Percentiles rank a stretch among this genome's conserved stretches.
These are phyloP conservation scores for Orbilia quercus DNA, from an alignment of 2,329 filamentous ascomycete genomes.

Conservation along the genomic window DNA sequence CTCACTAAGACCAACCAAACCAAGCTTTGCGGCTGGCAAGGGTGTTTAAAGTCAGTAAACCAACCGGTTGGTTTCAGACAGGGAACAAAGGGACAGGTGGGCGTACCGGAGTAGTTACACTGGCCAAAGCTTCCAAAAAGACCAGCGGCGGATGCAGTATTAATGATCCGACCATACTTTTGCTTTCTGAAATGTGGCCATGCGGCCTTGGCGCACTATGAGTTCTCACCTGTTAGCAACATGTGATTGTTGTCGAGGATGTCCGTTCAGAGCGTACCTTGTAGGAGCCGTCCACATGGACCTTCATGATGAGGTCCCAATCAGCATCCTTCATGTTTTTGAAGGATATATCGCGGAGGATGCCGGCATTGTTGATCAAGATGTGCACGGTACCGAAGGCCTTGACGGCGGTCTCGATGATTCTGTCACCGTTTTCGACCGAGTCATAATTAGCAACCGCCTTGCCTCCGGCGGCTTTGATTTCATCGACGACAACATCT, in stretches of 20 bases:
- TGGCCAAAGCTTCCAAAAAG: slow-evolving; percentile 96
- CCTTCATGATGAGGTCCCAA: slow-evolving; percentile 93
- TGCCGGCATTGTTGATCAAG: slow-evolving; percentile 97
- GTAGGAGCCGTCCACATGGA: slow-evolving; percentile 93
- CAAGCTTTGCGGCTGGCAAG: slow-evolving; percentile 82
- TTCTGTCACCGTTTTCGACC: slow-evolving; percentile 91
- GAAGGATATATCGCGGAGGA: slow-evolving; percentile 93
- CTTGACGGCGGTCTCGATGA: slow-evolving; percentile 88
- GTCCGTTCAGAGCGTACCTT: slow-evolving; percentile 68
- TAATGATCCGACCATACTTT: slow-evolving; percentile 96
- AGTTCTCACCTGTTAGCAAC: slow-evolving; percentile 54
- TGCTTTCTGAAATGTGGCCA: slow-evolving; percentile 99
- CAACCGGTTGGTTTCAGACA: slow-evolving; percentile 12
- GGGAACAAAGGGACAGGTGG: slow-evolving; percentile 53
- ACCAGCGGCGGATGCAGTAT: slow-evolving; percentile 94
- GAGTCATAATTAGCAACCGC: slow-evolving; percentile 97
- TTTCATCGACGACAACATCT: slow-evolving; percentile 84
- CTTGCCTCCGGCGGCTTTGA: slow-evolving; percentile 88
- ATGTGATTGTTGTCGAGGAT: not conserved
- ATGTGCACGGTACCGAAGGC: slow-evolving; percentile 88
- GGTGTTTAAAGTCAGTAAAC: slow-evolving; percentile 44
- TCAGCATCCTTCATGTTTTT: slow-evolving; percentile 98
- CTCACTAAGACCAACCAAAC: slow-evolving; percentile 96
- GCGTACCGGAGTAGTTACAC: slow-evolving; percentile 84
- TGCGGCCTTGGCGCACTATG: slow-evolving; percentile 82